These are phyloP conservation scores for Alternaria sp. DNA, from an alignment of 2,329 filamentous ascomycete genomes.

Conservation along the genomic window DNA sequence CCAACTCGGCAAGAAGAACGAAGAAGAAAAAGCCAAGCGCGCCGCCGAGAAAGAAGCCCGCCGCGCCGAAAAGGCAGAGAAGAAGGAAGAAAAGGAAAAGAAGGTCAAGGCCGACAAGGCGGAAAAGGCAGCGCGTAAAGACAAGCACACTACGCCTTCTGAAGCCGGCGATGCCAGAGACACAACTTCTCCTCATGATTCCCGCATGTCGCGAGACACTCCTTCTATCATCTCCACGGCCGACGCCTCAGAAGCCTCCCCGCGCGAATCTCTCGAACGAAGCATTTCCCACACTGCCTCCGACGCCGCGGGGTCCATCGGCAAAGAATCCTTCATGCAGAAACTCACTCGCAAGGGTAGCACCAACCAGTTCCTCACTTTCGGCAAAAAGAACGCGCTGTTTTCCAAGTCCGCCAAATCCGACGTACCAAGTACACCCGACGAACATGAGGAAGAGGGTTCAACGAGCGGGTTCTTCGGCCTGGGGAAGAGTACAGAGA, in stretches of 20 bases:
- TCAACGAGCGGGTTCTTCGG: constrained; percentile 19
- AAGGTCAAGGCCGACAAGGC: constrained; percentile 44
- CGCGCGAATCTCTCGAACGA: constrained; percentile 51
- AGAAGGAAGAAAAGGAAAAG: constrained; percentile 48
- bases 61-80: constrained; percentile 40
- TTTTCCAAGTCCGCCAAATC: constrained; percentile 39
- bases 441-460: constrained; percentile 49
- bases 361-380: constrained; percentile 53
- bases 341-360: constrained; percentile 57
- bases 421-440: constrained; percentile 44
- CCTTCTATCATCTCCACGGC: constrained; percentile 53
- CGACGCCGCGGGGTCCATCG: constrained; percentile 40
- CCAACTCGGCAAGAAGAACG: constrained; percentile 36
- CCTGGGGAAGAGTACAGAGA: constrained; percentile 35
- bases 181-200: constrained; percentile 33
- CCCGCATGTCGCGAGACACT: constrained; percentile 52
- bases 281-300: constrained; percentile 47
- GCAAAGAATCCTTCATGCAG: constrained; percentile 57
- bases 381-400: constrained; percentile 47
- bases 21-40: constrained; percentile 43
- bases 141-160: constrained; percentile 37
- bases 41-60: constrained; percentile 48
- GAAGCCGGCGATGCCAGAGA: constrained; percentile 35
- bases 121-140: constrained; percentile 43
- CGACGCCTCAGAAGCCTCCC: constrained; percentile 42